Percentiles rank a stretch among this genome's conserved stretches.
phyloP scores from a whole-genome alignment of 148 eudicot species.

The Cornus kousa region DNA sequence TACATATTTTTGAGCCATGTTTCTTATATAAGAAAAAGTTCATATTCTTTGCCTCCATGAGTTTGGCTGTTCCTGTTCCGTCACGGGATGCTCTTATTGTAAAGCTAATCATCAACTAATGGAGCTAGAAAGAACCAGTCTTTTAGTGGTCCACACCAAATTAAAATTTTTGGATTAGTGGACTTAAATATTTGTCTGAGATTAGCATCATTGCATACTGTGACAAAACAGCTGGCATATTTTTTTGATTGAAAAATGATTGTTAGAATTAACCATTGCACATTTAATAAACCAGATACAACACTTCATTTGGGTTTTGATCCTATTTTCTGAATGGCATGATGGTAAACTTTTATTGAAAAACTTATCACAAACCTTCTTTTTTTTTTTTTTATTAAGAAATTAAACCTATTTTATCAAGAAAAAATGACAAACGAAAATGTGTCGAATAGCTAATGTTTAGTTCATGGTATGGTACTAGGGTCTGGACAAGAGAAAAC shows the following conservation, averaged over 20 bases:
- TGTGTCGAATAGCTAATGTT: not conserved
- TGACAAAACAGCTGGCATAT: not conserved
- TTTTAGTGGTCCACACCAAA: not conserved
- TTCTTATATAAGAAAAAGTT: slow-evolving; percentile 12
- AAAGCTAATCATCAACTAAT: not conserved
- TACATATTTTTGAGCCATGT: not conserved
- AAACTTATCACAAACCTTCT: not conserved
- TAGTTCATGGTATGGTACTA: not conserved
- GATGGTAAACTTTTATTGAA: not conserved
- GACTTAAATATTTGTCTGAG: not conserved
- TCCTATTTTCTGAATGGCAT: not conserved
- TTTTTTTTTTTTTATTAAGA: not conserved
- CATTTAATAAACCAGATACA: too few species aligned
- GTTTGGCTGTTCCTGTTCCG: slow-evolving; percentile 22
- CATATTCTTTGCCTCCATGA: slow-evolving; percentile 38
- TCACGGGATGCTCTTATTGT: slow-evolving; percentile 10
- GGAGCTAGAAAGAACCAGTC: not conserved
- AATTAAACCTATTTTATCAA: too few species aligned
- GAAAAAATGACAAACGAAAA: too few species aligned
- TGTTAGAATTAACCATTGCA: not conserved
- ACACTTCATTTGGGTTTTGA: not conserved
- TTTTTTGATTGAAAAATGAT: not conserved
- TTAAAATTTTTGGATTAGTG: not conserved
- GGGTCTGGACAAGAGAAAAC: not conserved
- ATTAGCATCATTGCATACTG: not conserved